Conservation (phyloP, 106 monocot species). For the Narthecium ossifragum region DNA sequence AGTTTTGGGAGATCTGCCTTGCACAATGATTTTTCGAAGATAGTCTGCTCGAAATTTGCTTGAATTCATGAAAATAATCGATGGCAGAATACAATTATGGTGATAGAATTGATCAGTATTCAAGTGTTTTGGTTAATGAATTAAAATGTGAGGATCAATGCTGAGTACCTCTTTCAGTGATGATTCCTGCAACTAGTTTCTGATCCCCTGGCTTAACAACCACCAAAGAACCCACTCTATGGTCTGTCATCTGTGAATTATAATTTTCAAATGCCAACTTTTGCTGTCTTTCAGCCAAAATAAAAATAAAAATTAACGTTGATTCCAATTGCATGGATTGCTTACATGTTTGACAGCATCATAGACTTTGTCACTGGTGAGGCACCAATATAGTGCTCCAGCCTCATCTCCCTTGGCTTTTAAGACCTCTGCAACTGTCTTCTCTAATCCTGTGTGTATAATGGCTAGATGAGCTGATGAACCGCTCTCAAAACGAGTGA, state of each 20-base stretch:
- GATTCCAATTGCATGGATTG: too few species aligned
- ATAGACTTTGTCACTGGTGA: constrained; percentile 35
- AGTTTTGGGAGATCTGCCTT: constrained; percentile 43
- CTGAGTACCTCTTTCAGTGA: constrained; percentile 67
- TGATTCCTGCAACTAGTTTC: constrained; percentile 44
- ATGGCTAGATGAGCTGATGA: constrained; percentile 8
- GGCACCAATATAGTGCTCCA: constrained; percentile 32
- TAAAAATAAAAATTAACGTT: too few species aligned
- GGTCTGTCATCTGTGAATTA: constrained; percentile 42
- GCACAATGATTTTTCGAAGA: constrained; percentile 46
- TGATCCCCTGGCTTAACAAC: constrained; percentile 58
- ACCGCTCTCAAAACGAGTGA: constrained; percentile 21
- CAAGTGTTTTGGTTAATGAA: background rate
- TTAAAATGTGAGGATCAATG: background rate
- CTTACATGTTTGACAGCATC: constrained; percentile 56
- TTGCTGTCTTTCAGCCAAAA: background rate
- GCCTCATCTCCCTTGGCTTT: constrained; percentile 41
- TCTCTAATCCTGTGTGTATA: constrained; percentile 45
- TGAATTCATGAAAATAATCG: too few species aligned
- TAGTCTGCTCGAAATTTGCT: too few species aligned
- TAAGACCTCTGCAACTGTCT: constrained; percentile 50
- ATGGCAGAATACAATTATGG: too few species aligned
- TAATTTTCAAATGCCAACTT: background rate
- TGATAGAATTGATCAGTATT: background rate
- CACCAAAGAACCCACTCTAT: constrained; percentile 48